Base-by-base conservation (phyloP, 805 yeast species). In the Starmerella etchellsii region DNA sequence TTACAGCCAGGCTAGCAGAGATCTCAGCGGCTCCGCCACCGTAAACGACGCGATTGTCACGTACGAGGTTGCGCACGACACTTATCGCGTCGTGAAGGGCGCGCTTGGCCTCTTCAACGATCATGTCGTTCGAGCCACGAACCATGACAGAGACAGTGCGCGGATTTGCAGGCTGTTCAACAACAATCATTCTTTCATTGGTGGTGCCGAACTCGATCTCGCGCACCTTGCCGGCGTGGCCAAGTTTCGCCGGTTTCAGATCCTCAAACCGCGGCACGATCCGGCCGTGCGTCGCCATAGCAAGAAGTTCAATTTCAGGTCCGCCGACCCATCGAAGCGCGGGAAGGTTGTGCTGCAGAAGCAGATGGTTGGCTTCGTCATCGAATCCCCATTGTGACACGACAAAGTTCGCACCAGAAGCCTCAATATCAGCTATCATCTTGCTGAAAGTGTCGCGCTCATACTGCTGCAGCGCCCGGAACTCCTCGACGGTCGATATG, bases 271-370 rank as follows among this genome's bases (percentile, higher is more conserved):
- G 70, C 33, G 98, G 95, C 32, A 91, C 98, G 54, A 91, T 91
- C 56, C 94, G 78, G 44, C 97, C 98, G 56, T 84, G 79, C 10
- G 99, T 93, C 35, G 97, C 96, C 61, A 91, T 88, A 27, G 98
- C 98, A 56, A 93, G 77, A 49, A 84, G 73, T 66, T 88, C 98
- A 53, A 88, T 71, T 56, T 88, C 98, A 39, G 93, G 83, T 33
- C 97, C 98, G 46, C 97, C 98, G 39, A 91, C 94, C 99, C 99
- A 91, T 67, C 99, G 77, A 31, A 91, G 91, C 20, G 97, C 97
- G 29, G 95, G 94, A 48, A 91, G 71, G 32, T 82, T 73, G 62
- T 88, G 84, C 54, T 88, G 81, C 52, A 87, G 68, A 45, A 91
- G 69, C 58, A 91, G 65, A 63, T 91, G 95, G 64, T 88, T 88